Conservation (phyloP, 2,329 filamentous ascomycete genomes). For the Ambrosiella beaveri region DNA sequence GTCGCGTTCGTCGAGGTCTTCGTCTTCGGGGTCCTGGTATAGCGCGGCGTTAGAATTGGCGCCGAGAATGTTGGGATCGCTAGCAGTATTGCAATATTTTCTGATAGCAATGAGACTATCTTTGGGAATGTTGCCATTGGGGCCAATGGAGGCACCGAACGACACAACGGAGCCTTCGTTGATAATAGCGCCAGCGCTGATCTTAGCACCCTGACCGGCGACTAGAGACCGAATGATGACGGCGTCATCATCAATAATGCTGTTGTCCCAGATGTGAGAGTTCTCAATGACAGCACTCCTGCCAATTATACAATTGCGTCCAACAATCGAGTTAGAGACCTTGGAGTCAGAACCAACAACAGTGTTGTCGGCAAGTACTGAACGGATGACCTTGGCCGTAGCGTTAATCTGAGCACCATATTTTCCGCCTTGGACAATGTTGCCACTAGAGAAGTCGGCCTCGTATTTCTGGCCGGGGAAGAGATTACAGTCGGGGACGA, state of each 20-base stretch:
- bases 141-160: conserved; percentile 54
- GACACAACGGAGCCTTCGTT: conserved; percentile 62
- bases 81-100: conserved; percentile 21
- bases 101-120: conserved; percentile 19
- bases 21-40: conserved; percentile 30
- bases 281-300: conserved; percentile 63
- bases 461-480: conserved; percentile 61
- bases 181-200: conserved; percentile 56
- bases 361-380: conserved; percentile 61
- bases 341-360: conserved; percentile 54
- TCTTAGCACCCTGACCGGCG: conserved; percentile 44
- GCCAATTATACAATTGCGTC: conserved; percentile 71
- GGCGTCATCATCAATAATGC: conserved; percentile 56
- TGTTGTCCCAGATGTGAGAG: conserved; percentile 78
- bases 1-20: conserved; percentile 33
- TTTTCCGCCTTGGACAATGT: conserved; percentile 41
- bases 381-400: conserved; percentile 52
- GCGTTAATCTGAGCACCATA: conserved; percentile 51
- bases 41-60: conserved; percentile 31
- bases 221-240: conserved; percentile 57
- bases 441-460: conserved; percentile 32
- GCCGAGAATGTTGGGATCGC: conserved; percentile 25
- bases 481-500: conserved; percentile 79
- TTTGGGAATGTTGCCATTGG: conserved; percentile 32
- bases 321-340: conserved; percentile 63